These are phyloP conservation scores for Pugionium cornutum DNA, from an alignment of 345 rosid species.

Conservation along the genomic window DNA sequence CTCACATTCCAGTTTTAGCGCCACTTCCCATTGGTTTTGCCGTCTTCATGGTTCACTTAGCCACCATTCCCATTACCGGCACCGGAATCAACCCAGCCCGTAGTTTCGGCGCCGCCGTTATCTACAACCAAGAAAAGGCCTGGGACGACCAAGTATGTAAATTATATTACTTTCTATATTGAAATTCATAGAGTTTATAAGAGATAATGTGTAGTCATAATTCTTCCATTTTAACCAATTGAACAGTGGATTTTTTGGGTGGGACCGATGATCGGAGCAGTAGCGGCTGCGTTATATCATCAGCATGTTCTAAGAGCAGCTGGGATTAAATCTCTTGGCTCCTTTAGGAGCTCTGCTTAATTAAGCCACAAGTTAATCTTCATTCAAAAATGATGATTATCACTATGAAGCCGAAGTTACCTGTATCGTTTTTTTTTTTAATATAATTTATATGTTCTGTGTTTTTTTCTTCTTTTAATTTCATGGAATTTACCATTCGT, in stretches of 20 bases:
- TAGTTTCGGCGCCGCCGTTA: constrained; percentile 94
- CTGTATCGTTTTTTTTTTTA: not conserved
- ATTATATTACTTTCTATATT: not conserved
- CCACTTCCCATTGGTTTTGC: constrained; percentile 97
- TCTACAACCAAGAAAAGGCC: constrained; percentile 68
- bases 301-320: constrained; percentile 75
- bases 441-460: not conserved
- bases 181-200: no score
- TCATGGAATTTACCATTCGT: constrained; percentile 25
- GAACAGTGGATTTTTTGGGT: constrained; percentile 97
- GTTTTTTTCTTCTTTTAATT: not conserved
- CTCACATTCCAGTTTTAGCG: constrained; percentile 69
- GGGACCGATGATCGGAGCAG: constrained; percentile 90
- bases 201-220: not conserved
- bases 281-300: constrained; percentile 75
- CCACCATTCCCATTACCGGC: constrained; percentile 89
- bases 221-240: not conserved
- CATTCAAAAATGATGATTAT: constrained; percentile 23
- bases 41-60: constrained; percentile 93
- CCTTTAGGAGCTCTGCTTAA: constrained; percentile 70
- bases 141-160: constrained; percentile 86
- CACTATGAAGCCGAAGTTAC: constrained; percentile 6
- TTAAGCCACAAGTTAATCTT: constrained; percentile 26
- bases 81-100: constrained; percentile 98
- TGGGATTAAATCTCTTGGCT: constrained; percentile 75